These are phyloP conservation scores for Helichrysum umbraculigerum DNA, from an alignment of 129 eudicot genomes.

Conservation along the genomic window DNA sequence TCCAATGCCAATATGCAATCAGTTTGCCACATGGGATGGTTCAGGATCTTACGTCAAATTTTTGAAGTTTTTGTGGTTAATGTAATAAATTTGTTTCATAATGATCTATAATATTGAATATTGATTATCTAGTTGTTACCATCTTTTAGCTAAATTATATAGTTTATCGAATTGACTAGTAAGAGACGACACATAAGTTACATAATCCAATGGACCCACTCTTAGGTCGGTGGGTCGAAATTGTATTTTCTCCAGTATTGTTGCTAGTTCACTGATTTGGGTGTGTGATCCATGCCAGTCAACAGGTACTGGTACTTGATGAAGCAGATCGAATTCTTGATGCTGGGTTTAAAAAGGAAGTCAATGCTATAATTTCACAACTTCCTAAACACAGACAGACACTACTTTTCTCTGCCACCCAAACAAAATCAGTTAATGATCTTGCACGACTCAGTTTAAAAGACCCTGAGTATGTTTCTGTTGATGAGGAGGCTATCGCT, in stretches of 20 bases:
- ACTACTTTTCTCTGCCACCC: conserved; percentile 83
- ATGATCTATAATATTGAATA: not conserved
- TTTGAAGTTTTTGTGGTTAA: not conserved
- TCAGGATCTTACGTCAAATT: too few species aligned
- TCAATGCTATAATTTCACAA: conserved; percentile 89
- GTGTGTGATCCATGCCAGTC: conserved; percentile 35
- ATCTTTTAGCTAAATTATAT: not conserved
- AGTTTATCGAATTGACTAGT: not conserved
- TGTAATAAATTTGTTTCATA: not conserved
- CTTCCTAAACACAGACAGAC: conserved; percentile 82
- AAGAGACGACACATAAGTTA: not conserved
- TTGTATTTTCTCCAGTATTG: not conserved
- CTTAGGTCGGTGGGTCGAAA: not conserved
- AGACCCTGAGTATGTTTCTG: conserved; percentile 90
- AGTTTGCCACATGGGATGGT: not conserved
- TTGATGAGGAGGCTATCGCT: conserved; percentile 73
- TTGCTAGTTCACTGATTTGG: conserved; percentile 44
- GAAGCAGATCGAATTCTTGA: conserved; percentile 99
- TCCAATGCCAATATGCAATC: not conserved
- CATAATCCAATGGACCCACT: not conserved
- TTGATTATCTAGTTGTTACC: not conserved
- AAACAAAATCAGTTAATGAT: conserved; percentile 87
- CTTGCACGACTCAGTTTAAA: conserved; percentile 93
- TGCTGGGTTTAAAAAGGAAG: conserved; percentile 68
- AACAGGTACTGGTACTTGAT: conserved; percentile 94